These are phyloP conservation scores for Stagonosporopsis chrysanthemi DNA, from an alignment of 2,329 filamentous ascomycete species.

Conservation along the genomic window DNA sequence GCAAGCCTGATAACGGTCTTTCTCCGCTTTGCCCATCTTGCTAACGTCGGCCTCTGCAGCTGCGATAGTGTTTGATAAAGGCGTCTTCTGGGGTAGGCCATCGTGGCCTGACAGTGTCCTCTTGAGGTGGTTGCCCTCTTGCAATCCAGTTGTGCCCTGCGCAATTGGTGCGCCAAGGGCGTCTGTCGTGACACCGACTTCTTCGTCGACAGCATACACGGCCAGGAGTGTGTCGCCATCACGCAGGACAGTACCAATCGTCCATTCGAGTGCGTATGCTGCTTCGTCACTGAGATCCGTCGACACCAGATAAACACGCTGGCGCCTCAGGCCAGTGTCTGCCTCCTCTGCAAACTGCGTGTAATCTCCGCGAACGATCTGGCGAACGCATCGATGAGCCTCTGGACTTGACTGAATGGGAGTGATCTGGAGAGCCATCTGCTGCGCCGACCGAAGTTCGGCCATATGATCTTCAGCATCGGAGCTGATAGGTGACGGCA, in stretches of 20 bases:
- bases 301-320: slow-evolving; percentile 93
- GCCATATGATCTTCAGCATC: slow-evolving; percentile 85
- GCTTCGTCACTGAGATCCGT: slow-evolving; percentile 95
- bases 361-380: slow-evolving; percentile 90
- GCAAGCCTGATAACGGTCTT: slow-evolving; percentile 82
- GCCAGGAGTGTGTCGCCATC: slow-evolving; percentile 94
- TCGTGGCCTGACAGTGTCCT: slow-evolving; percentile 64
- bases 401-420: slow-evolving; percentile 78
- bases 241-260: slow-evolving; percentile 90
- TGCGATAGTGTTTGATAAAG: slow-evolving; percentile 45
- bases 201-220: slow-evolving; percentile 93
- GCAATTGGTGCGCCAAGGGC: slow-evolving; percentile 65
- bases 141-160: slow-evolving; percentile 75
- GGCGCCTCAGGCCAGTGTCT: slow-evolving; percentile 77
- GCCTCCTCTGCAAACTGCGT: slow-evolving; percentile 76
- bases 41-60: slow-evolving; percentile 48
- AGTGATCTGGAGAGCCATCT: slow-evolving; percentile 80
- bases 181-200: slow-evolving; percentile 63
- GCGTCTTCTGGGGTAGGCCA: slow-evolving; percentile 45
- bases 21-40: slow-evolving; percentile 65
- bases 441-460: slow-evolving; percentile 88
- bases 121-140: slow-evolving; percentile 76
- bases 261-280: slow-evolving; percentile 95
- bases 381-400: slow-evolving; percentile 82
- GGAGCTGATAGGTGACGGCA: slow-evolving; percentile 73